These are phyloP conservation scores for Tuber calosporum DNA, from an alignment of 495 filamentous ascomycete species.

Conservation along the genomic window DNA sequence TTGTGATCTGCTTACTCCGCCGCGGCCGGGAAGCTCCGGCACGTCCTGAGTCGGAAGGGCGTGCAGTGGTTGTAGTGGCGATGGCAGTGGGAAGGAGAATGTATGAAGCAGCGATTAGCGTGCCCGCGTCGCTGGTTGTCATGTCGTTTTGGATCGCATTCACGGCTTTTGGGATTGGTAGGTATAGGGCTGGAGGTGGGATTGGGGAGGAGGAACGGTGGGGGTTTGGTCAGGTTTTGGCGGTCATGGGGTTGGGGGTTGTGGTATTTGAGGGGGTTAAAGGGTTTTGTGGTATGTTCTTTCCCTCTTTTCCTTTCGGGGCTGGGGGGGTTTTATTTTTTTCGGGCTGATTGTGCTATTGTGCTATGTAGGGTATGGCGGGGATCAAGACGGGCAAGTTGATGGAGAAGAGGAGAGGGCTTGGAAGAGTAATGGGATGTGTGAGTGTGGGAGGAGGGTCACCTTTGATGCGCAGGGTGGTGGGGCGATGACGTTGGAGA, in stretches of 20 bases:
- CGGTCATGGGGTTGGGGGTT: slow-evolving; percentile 19
- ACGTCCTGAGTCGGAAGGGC: not conserved
- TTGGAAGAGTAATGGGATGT: slow-evolving; percentile 3
- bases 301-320: not conserved
- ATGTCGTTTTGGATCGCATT: slow-evolving; percentile 19
- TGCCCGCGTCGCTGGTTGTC: slow-evolving; percentile 6
- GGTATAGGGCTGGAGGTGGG: slow-evolving; percentile 21
- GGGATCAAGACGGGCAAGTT: slow-evolving; percentile 9
- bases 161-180: slow-evolving; percentile 13
- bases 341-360: slow-evolving; percentile 38
- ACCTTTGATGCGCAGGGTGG: not conserved
- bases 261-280: slow-evolving; percentile 22
- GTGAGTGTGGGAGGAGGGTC: slow-evolving; percentile 25
- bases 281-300: not conserved
- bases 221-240: slow-evolving; percentile 35
- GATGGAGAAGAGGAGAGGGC: slow-evolving; percentile 4
- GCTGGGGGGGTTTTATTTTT: slow-evolving; percentile 10
- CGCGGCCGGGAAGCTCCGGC: not conserved
- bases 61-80: not conserved
- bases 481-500: slow-evolving; percentile 1
- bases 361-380: slow-evolving; percentile 33
- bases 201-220: slow-evolving; percentile 24
- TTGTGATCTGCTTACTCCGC: not conserved
- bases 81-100: slow-evolving; percentile 8
- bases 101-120: not conserved